Evolutionary conservation across 1,284 basidiomycete genomes (phyloP).

Genomic region (Agaricales sp.): DNA sequence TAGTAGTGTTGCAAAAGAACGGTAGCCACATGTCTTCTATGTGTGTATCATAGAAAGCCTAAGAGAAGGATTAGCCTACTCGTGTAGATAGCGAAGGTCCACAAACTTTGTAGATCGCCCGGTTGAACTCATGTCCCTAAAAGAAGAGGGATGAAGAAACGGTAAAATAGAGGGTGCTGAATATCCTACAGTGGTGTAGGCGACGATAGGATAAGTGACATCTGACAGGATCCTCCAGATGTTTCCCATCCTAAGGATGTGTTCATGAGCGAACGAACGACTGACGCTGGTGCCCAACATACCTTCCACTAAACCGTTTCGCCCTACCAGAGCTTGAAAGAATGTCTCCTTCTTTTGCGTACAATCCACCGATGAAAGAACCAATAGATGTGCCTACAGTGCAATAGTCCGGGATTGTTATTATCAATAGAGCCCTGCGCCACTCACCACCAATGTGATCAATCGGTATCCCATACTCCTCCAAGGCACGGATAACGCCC

Average conservation of each 20-base stretch:
- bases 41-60: constrained; percentile 88
- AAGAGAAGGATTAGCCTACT: constrained; percentile 3
- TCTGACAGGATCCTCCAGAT: constrained; percentile 94
- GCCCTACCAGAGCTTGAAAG: constrained; percentile 79
- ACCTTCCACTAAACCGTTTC: constrained; percentile 76
- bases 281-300: too few species aligned
- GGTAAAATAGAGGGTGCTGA: constrained; percentile 14
- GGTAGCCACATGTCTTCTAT: constrained; percentile 99
- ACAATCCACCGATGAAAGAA: constrained; percentile 90
- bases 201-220: constrained; percentile 93
- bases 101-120: constrained; percentile 69
- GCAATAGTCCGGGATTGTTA: constrained; percentile 27
- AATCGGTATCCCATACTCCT: constrained; percentile 88
- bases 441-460: constrained; percentile 75
- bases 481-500: constrained; percentile 86
- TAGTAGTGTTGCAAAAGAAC: constrained; percentile 98
- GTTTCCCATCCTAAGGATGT: constrained; percentile 86
- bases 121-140: constrained; percentile 87
- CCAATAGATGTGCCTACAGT: constrained; percentile 72
- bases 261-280: too few species aligned
- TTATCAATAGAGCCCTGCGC: too few species aligned
- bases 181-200: constrained; percentile 84
- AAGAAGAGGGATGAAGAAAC: constrained; percentile 8
- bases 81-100: constrained; percentile 1
- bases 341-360: constrained; percentile 89